Evolutionary conservation across 306 rosid genomes (phyloP).

Genomic region (Casuarina glauca): DNA sequence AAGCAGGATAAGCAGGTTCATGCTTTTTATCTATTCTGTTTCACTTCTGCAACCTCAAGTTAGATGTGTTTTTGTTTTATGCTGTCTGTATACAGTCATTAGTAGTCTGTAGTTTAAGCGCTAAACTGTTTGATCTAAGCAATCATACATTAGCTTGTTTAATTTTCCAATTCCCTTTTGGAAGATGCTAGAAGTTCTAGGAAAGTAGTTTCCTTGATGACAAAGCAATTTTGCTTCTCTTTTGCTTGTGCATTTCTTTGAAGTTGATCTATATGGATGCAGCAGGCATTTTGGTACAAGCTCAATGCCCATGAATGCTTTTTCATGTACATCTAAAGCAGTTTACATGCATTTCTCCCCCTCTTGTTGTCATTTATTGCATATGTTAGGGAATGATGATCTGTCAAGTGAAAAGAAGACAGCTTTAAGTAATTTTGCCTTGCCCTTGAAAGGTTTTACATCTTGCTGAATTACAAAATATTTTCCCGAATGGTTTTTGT

Average conservation of each 20-base stretch:
- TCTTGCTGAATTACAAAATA: not conserved
- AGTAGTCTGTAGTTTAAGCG: not conserved
- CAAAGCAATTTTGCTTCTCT: not conserved
- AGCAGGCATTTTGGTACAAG: not conserved
- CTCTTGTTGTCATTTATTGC: not conserved
- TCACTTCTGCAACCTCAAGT: not conserved
- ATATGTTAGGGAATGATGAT: not conserved
- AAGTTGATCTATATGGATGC: not conserved
- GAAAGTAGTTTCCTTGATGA: not conserved
- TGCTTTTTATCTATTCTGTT: slow-evolving; percentile 9
- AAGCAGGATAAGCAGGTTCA: slow-evolving; percentile 58
- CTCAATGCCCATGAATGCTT: not conserved
- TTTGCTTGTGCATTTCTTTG: not conserved
- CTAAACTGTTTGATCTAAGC: not conserved
- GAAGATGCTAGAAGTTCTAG: not conserved
- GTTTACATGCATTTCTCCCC: not conserved
- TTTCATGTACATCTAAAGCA: not conserved
- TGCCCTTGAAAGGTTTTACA: not conserved
- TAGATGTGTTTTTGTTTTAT: not conserved
- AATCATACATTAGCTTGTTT: not conserved
- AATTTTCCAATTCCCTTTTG: not conserved
- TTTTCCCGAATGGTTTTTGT: not conserved
- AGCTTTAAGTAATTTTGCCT: not conserved
- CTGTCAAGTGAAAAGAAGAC: not conserved
- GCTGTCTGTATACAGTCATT: slow-evolving; percentile 4